Conservation (phyloP, 2,329 filamentous ascomycete species). For the Aureobasidium zeae region DNA sequence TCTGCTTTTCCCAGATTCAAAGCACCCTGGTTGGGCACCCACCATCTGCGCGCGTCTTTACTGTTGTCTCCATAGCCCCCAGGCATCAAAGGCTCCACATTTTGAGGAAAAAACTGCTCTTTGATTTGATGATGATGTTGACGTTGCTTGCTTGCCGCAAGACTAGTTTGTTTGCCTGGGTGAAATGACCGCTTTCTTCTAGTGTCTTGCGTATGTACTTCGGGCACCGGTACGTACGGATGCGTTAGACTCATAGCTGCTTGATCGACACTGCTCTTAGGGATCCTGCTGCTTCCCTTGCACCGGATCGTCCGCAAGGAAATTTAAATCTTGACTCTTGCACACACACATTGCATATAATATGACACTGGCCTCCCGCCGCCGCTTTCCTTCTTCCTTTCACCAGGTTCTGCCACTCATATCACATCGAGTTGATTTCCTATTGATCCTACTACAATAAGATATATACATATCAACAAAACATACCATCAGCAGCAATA, state of each 20-base stretch:
- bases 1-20: too few relatives aligned
- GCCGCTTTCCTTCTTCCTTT: background rate
- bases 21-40: too few relatives aligned
- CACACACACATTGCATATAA: too few relatives aligned
- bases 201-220: background rate
- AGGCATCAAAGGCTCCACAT: constrained; percentile 7
- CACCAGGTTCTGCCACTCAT: too few relatives aligned
- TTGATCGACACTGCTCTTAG: background rate
- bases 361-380: background rate
- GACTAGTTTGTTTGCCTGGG: background rate
- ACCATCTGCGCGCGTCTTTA: too few relatives aligned
- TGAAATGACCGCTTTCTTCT: too few relatives aligned
- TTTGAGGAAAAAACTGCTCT: too few relatives aligned
- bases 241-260: background rate
- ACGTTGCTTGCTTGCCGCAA: constrained; percentile 5
- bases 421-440: too few relatives aligned
- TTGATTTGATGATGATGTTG: constrained; percentile 10
- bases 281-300: background rate
- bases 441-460: too few relatives aligned
- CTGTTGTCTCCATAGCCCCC: constrained; percentile 8
- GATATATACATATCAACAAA: too few relatives aligned
- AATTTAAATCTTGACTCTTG: too few relatives aligned
- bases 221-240: background rate
- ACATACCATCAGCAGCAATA: constrained; percentile 9
- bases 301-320: constrained; percentile 4